These are phyloP conservation scores for Taiozyma onychis DNA, from an alignment of 1,139 yeast genomes.

Conservation along the genomic window DNA sequence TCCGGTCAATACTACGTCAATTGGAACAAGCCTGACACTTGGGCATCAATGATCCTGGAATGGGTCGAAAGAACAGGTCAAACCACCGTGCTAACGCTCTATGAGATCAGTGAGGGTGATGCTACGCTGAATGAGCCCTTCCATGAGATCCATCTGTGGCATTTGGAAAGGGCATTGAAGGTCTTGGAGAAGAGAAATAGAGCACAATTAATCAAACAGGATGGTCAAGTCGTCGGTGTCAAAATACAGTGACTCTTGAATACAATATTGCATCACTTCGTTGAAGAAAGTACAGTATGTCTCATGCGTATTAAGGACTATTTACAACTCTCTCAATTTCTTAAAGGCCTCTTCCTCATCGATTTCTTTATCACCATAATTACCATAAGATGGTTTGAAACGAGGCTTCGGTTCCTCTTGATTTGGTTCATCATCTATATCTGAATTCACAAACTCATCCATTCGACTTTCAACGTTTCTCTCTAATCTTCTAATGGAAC, in stretches of 20 bases:
- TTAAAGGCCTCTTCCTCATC: conserved; percentile 17
- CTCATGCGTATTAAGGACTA: too few species aligned
- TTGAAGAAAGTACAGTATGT: too few species aligned
- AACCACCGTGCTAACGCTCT: conserved; percentile 68
- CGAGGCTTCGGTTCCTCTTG: neutral
- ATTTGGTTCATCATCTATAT: conserved; percentile 2
- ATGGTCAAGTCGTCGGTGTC: conserved; percentile 60
- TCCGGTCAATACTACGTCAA: conserved; percentile 41
- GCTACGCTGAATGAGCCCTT: conserved; percentile 51
- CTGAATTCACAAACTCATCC: conserved; percentile 1
- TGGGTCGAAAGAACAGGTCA: conserved; percentile 79
- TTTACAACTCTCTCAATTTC: conserved; percentile 16
- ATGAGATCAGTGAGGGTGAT: conserved; percentile 70
- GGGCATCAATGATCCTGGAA: conserved; percentile 59
- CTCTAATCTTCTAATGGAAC: conserved; percentile 5
- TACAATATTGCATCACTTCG: too few species aligned
- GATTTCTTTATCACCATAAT: conserved; percentile 1
- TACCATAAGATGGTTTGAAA: conserved; percentile 1
- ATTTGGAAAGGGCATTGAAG: conserved; percentile 52
- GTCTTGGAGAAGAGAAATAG: conserved; percentile 60
- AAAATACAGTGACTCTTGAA: conserved; percentile 35
- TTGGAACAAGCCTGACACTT: conserved; percentile 70
- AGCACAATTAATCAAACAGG: conserved; percentile 60
- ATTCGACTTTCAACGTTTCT: conserved; percentile 2
- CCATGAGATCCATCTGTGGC: conserved; percentile 51